These are phyloP conservation scores for Macrophomina pseudophaseolina DNA, from an alignment of 2,329 filamentous ascomycete species.

Conservation along the genomic window DNA sequence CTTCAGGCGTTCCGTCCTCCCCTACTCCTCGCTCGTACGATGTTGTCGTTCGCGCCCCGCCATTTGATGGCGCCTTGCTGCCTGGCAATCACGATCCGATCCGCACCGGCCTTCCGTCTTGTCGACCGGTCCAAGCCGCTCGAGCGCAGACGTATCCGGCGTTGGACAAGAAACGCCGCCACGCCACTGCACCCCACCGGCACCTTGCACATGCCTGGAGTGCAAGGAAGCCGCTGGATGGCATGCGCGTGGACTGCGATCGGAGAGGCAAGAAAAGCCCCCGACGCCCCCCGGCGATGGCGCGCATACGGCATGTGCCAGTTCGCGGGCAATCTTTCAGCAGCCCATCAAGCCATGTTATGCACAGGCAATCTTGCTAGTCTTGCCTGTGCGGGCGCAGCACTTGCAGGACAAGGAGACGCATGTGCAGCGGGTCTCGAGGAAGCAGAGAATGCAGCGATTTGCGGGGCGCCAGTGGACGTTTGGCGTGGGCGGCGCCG, in stretches of 20 bases:
- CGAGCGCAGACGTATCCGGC: not conserved
- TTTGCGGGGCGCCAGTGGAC: constrained; percentile 4
- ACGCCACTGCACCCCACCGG: constrained; percentile 9
- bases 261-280: not conserved
- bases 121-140: constrained; percentile 3
- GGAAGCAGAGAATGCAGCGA: not conserved
- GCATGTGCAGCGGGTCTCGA: constrained; percentile 6
- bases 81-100: constrained; percentile 9
- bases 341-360: constrained; percentile 7
- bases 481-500: not conserved
- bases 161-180: not conserved
- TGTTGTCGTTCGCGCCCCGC: not conserved
- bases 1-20: constrained; percentile 8
- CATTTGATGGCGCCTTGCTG: constrained; percentile 10
- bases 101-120: constrained; percentile 6
- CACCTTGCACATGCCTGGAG: not conserved
- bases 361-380: constrained; percentile 17
- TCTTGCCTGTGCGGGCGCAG: not conserved
- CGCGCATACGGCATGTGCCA: constrained; percentile 21
- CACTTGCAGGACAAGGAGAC: constrained; percentile 8
- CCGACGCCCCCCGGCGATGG: constrained; percentile 18
- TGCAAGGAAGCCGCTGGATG: constrained; percentile 2
- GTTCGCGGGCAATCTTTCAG: not conserved
- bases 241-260: not conserved
- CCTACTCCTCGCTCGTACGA: constrained; percentile 10